Evolutionary conservation across 2,329 filamentous ascomycete species (phyloP).

Genomic region (Fusarium coffeatum): DNA sequence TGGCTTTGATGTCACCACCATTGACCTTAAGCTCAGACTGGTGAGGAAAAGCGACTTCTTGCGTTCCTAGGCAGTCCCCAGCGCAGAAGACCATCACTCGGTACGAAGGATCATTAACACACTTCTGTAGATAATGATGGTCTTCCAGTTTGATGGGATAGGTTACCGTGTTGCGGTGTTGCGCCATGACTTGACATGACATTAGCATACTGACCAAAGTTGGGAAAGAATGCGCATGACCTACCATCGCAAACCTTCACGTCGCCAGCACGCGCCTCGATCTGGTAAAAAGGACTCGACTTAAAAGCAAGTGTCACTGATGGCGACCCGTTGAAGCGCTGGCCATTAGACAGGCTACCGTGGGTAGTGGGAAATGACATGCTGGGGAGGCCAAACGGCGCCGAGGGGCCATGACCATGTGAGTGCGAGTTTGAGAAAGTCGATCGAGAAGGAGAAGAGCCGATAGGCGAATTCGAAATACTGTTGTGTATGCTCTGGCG

Average conservation of each 20-base stretch:
- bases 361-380: conserved; percentile 41
- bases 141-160: conserved; percentile 63
- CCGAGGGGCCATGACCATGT: conserved; percentile 20
- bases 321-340: conserved; percentile 36
- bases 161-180: conserved; percentile 62
- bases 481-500: conserved; percentile 56
- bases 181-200: conserved; percentile 62
- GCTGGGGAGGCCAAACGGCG: conserved; percentile 25
- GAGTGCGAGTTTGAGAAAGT: conserved; percentile 21
- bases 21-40: conserved; percentile 95
- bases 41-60: conserved; percentile 89
- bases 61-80: conserved; percentile 68
- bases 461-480: conserved; percentile 45
- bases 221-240: conserved; percentile 42
- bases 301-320: conserved; percentile 60
- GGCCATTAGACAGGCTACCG: conserved; percentile 35
- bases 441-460: conserved; percentile 33
- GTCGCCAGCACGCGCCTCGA: conserved; percentile 72
- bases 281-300: conserved; percentile 85
- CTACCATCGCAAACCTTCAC: conserved; percentile 79
- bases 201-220: conserved; percentile 16
- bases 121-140: conserved; percentile 63
- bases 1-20: conserved; percentile 87
- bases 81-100: conserved; percentile 88
- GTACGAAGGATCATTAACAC: conserved; percentile 70